These are phyloP conservation scores for Exophiala calicioides DNA, from an alignment of 2,329 filamentous ascomycete genomes.

Conservation along the genomic window DNA sequence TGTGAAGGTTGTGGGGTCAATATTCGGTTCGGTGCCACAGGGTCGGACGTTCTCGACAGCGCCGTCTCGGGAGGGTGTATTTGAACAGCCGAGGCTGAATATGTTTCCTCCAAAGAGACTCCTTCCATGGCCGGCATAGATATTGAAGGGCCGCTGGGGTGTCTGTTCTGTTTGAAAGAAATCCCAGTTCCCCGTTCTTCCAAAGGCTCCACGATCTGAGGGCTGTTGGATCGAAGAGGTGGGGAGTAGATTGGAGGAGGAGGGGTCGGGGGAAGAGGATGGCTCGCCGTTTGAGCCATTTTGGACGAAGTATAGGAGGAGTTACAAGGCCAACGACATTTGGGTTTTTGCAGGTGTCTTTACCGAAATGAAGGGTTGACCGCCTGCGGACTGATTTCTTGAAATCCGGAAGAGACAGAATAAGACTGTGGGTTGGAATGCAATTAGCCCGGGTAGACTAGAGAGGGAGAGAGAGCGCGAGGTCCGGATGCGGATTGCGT, in stretches of 20 bases:
- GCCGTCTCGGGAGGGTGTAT: constrained; percentile 25
- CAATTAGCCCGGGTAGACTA: background rate
- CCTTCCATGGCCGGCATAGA: constrained; percentile 16
- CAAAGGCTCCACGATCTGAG: constrained; percentile 22
- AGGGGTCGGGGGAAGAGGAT: constrained; percentile 38
- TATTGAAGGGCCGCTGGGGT: constrained; percentile 18
- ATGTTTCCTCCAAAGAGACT: constrained; percentile 6
- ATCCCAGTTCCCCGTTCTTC: constrained; percentile 17
- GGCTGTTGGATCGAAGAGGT: constrained; percentile 35
- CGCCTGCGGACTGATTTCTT: too few relatives aligned
- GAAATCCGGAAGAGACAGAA: constrained; percentile 8
- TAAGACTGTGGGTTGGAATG: too few relatives aligned
- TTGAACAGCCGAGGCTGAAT: constrained; percentile 17
- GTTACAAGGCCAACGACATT: too few relatives aligned
- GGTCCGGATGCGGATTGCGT: background rate
- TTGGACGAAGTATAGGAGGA: background rate
- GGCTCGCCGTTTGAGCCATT: constrained; percentile 25
- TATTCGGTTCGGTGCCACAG: constrained; percentile 16
- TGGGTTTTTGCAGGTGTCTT: too few relatives aligned
- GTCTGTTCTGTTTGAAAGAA: background rate
- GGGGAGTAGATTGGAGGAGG: constrained; percentile 47
- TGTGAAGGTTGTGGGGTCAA: constrained; percentile 24
- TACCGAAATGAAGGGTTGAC: too few relatives aligned
- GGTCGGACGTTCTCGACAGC: constrained; percentile 17
- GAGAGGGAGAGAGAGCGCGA: constrained; percentile 1